Conservation (phyloP, 176 grass and related monocot genomes). For the Zoysia japonica region DNA sequence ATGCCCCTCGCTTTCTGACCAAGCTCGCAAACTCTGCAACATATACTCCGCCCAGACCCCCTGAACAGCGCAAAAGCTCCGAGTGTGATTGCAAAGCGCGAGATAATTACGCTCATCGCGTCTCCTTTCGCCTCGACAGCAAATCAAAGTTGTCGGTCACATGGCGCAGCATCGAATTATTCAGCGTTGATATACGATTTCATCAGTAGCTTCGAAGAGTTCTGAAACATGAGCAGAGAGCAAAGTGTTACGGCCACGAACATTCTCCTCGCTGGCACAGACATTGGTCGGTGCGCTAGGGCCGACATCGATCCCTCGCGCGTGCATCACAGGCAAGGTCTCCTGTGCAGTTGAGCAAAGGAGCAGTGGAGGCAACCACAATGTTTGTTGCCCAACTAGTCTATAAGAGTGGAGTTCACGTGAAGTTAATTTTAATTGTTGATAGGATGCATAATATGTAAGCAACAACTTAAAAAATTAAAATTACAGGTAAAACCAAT, state of each 20-base stretch:
- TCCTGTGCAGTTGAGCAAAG: neutral
- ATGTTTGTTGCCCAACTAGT: too few species aligned
- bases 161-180: constrained; percentile 42
- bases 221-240: constrained; percentile 12
- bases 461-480: too few species aligned
- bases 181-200: neutral
- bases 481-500: too few species aligned
- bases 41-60: neutral
- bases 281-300: constrained; percentile 20
- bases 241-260: constrained; percentile 17
- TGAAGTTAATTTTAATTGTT: too few species aligned
- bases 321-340: constrained; percentile 45
- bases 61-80: constrained; percentile 34
- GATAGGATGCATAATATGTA: too few species aligned
- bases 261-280: constrained; percentile 48
- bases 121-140: constrained; percentile 9
- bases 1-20: neutral
- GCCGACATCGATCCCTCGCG: constrained; percentile 20
- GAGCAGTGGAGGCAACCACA: neutral
- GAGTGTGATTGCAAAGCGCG: constrained; percentile 15
- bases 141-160: constrained; percentile 28
- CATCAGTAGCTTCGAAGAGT: neutral
- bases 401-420: too few species aligned
- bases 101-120: constrained; percentile 1
- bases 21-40: neutral